Conservation (phyloP, 1,139 yeast genomes). For the Geotrichum siamense region DNA sequence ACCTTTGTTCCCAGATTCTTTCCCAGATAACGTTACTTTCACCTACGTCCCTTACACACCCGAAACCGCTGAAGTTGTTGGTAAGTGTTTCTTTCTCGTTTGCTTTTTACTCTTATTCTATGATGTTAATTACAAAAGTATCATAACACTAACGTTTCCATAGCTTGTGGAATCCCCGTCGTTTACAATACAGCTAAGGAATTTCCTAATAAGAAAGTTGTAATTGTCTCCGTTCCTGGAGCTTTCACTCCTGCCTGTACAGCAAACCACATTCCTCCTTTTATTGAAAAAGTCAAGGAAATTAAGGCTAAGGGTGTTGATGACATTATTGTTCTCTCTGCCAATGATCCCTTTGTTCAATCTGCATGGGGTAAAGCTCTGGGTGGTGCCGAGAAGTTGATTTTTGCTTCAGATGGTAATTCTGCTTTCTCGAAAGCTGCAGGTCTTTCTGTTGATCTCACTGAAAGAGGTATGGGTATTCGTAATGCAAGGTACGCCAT, state of each 20-base stretch:
- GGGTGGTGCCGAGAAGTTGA: slow-evolving; percentile 42
- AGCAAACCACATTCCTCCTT: slow-evolving; percentile 73
- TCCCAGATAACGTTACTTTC: slow-evolving; percentile 50
- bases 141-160: too few species aligned
- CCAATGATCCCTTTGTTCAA: slow-evolving; percentile 76
- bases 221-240: slow-evolving; percentile 80
- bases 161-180: slow-evolving; percentile 48
- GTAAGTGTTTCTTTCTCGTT: slow-evolving; percentile 45
- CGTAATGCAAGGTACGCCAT: slow-evolving; percentile 71
- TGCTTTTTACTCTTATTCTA: too few species aligned
- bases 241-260: slow-evolving; percentile 91
- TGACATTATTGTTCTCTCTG: slow-evolving; percentile 62
- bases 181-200: slow-evolving; percentile 45
- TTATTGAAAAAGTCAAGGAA: slow-evolving; percentile 45
- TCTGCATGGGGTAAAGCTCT: slow-evolving; percentile 75
- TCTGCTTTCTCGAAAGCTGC: slow-evolving; percentile 54
- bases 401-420: slow-evolving; percentile 69
- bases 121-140: too few species aligned
- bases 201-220: slow-evolving; percentile 47
- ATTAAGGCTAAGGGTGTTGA: slow-evolving; percentile 66
- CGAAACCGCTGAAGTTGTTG: slow-evolving; percentile 39
- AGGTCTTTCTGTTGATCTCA: slow-evolving; percentile 53
- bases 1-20: slow-evolving; percentile 32
- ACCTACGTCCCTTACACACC: slow-evolving; percentile 51
- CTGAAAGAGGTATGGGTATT: slow-evolving; percentile 51